Evolutionary conservation across 2,329 filamentous ascomycete species (phyloP).

Genomic region (Claviceps maximensis): DNA sequence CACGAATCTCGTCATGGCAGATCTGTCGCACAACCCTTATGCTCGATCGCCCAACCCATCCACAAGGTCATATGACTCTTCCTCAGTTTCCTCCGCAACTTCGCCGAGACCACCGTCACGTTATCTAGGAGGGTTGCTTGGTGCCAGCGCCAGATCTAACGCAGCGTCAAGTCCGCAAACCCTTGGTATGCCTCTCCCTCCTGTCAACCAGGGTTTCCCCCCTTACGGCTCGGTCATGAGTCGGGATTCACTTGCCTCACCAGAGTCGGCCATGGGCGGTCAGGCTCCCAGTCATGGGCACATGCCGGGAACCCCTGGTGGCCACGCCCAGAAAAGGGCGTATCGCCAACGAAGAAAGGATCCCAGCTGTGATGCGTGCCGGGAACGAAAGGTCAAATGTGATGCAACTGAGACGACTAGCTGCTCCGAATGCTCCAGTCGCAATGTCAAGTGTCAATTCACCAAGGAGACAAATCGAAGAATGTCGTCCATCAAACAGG

Average conservation of each 20-base stretch:
- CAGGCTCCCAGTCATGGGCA: constrained; percentile 28
- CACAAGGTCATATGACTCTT: constrained; percentile 50
- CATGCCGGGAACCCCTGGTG: constrained; percentile 27
- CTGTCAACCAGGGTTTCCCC: constrained; percentile 36
- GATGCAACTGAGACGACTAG: constrained; percentile 93
- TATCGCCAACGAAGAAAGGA: constrained; percentile 94
- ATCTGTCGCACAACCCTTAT: constrained; percentile 41
- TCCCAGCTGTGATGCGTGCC: constrained; percentile 92
- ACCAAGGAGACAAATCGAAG: constrained; percentile 97
- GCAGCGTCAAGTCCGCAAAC: constrained; percentile 36
- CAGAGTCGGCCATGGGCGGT: constrained; percentile 42
- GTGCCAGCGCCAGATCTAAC: constrained; percentile 35
- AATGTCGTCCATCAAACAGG: constrained; percentile 99
- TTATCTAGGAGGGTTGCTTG: constrained; percentile 39
- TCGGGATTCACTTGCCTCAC: constrained; percentile 47
- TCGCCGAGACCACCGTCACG: constrained; percentile 42
- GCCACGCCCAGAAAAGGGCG: constrained; percentile 72
- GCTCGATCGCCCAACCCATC: constrained; percentile 49
- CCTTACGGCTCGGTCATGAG: constrained; percentile 40
- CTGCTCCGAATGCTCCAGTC: constrained; percentile 93
- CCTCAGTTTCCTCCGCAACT: constrained; percentile 47
- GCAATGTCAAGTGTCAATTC: constrained; percentile 95
- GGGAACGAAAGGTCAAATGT: constrained; percentile 76
- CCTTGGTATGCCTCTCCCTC: constrained; percentile 39
- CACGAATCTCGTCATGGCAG: constrained; percentile 31